Evolutionary conservation across 2,329 filamentous ascomycete genomes (phyloP), one percentile per base, ranked within the genome.

Genomic region (Phaeosphaeria sp.): DNA sequence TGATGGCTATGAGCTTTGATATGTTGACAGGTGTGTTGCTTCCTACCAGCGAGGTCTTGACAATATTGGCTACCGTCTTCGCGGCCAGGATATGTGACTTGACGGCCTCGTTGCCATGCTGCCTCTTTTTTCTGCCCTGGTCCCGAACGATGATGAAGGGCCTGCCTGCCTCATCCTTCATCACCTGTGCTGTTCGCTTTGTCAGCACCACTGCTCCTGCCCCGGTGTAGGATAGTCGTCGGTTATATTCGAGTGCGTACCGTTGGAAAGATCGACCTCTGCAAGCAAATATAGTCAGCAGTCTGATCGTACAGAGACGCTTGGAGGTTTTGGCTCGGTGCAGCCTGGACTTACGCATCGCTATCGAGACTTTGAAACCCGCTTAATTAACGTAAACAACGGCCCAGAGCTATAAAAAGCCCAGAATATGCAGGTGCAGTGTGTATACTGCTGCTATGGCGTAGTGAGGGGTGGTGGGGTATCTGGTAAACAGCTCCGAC

Each of bases 71-170:
- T 70, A 99, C 93, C 57, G 95, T 98, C 77, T 93, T 89, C 54
- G 96, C 96, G 60, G 95, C 94, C 72, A 98, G 88, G 73, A 99
- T 99, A 82, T 99, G 96, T 72, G 93, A 92, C 82, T 99, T 99
- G 79, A 99, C 92, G 52, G 95, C 95, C 76, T 99, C 95, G 79
- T 90, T 97, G 73, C 95, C 95, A 78, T 95, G 94, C 75, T 95
- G 91, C 79, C 95, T 89, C 87, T 93, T 96, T 88, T 98, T 99
- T 83, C 89, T 97, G 77, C 94, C 94, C 81, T 99, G 95, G 78
- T 99, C 95, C 89, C 95, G 87, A 71, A 99, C 95, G 65, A 99
- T 90, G 77, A 99, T 99, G 80, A 99, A 99, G 41, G 95, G 95
- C 76, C 95, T 88, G 62, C 95, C 95, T 79, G 95, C 89, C 82